phyloP scores from a whole-genome alignment of 2,329 filamentous ascomycete species.

The Colletotrichum spinosum region DNA sequence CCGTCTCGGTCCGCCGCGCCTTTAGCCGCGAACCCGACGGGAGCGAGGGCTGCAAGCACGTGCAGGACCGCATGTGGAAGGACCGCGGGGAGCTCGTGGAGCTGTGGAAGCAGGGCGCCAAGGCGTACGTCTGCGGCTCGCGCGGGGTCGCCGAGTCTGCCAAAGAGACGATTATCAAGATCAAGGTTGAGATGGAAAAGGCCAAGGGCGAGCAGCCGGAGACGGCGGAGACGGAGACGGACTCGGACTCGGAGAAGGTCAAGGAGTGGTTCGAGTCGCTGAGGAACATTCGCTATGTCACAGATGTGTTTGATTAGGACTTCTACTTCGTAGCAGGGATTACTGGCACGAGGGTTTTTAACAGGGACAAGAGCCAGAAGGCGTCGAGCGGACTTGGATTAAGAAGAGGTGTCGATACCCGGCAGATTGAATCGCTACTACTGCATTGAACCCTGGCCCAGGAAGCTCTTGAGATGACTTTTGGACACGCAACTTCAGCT shows the following conservation, averaged over 20 bases:
- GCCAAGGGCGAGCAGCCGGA: slow-evolving; percentile 42
- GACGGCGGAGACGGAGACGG: slow-evolving; percentile 32
- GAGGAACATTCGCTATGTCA: slow-evolving; percentile 68
- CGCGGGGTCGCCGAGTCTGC: slow-evolving; percentile 56
- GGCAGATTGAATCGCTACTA: too few relatives aligned
- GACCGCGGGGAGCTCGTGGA: slow-evolving; percentile 46
- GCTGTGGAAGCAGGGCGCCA: slow-evolving; percentile 55
- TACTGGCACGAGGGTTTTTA: neutral
- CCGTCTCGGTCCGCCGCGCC: slow-evolving; percentile 69
- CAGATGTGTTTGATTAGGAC: slow-evolving; percentile 69
- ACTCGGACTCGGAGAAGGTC: slow-evolving; percentile 53
- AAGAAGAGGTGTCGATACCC: too few relatives aligned
- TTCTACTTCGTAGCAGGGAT: neutral
- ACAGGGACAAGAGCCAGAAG: too few relatives aligned
- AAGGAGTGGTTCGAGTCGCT: slow-evolving; percentile 61
- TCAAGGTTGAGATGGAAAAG: slow-evolving; percentile 42
- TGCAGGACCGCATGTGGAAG: slow-evolving; percentile 57
- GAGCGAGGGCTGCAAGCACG: slow-evolving; percentile 61
- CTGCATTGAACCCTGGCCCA: too few relatives aligned
- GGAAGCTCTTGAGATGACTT: too few relatives aligned
- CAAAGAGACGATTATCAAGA: slow-evolving; percentile 45
- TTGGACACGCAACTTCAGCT: too few relatives aligned
- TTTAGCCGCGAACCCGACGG: slow-evolving; percentile 57
- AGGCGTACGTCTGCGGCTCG: slow-evolving; percentile 72
- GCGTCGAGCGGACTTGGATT: too few relatives aligned